These are phyloP conservation scores for Vicia sativa DNA, from an alignment of 306 rosid species.

Conservation along the genomic window DNA sequence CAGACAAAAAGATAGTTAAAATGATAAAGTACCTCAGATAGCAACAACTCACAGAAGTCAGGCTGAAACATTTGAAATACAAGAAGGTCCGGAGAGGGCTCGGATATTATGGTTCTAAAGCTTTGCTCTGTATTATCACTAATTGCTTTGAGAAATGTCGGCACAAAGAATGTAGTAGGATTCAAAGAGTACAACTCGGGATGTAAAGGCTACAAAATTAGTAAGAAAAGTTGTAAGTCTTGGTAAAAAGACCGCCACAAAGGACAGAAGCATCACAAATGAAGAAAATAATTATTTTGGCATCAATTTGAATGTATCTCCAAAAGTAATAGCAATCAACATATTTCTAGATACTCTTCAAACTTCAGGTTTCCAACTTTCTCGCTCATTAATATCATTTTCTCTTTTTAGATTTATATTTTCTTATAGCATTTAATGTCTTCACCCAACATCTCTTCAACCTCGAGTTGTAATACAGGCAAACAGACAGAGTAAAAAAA, in stretches of 20 bases:
- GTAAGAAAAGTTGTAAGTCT: constrained; percentile 27
- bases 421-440: neutral
- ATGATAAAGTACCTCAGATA: constrained; percentile 73
- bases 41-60: constrained; percentile 69
- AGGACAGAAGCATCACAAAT: neutral
- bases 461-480: neutral
- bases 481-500: constrained; percentile 28
- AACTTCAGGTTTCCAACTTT: neutral
- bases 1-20: constrained; percentile 25
- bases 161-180: constrained; percentile 70
- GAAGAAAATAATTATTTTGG: neutral
- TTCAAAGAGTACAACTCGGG: constrained; percentile 69
- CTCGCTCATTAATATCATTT: neutral
- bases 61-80: constrained; percentile 86
- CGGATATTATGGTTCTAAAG: constrained; percentile 67
- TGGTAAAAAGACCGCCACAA: constrained; percentile 17
- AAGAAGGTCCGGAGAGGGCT: constrained; percentile 75
- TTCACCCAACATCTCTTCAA: neutral
- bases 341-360: constrained; percentile 8
- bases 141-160: constrained; percentile 80
- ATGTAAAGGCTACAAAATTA: constrained; percentile 61
- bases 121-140: constrained; percentile 77
- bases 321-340: constrained; percentile 16
- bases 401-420: neutral
- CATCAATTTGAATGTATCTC: constrained; percentile 4